These are phyloP conservation scores for Pinus albicaulis DNA, from an alignment of 75 land plant genomes.

Conservation along the genomic window DNA sequence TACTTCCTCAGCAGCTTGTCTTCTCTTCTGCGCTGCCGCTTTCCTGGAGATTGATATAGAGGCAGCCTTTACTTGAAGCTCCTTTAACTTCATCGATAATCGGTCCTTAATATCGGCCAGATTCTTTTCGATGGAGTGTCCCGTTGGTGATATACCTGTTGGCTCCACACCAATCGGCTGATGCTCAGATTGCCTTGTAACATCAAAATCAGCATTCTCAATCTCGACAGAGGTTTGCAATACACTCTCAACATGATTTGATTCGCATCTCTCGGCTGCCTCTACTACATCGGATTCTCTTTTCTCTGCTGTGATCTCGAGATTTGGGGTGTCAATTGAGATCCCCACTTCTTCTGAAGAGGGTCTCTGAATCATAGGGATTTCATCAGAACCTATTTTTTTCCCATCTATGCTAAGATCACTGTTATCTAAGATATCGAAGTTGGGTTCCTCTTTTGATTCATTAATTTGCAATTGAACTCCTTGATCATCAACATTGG, in stretches of 20 bases:
- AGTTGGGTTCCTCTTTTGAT: background rate
- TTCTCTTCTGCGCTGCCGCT: conserved; percentile 45
- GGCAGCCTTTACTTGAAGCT: conserved; percentile 33
- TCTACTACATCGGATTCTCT: background rate
- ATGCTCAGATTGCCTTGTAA: background rate
- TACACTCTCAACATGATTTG: conserved; percentile 5
- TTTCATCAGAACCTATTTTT: background rate
- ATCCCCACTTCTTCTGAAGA: background rate
- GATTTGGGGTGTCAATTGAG: background rate
- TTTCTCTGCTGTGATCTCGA: background rate
- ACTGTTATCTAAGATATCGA: background rate
- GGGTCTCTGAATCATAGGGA: background rate
- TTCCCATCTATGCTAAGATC: background rate
- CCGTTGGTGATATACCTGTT: background rate
- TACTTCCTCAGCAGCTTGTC: conserved; percentile 46
- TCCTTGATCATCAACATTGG: background rate
- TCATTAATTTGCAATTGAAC: background rate
- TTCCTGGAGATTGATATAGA: conserved; percentile 43
- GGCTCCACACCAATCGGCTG: background rate
- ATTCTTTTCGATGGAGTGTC: conserved; percentile 13
- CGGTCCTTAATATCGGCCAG: conserved; percentile 23
- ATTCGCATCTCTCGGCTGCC: background rate
- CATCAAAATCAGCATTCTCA: background rate
- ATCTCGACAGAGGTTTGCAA: background rate
- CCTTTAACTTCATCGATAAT: conserved; percentile 36